phyloP scores from a whole-genome alignment of 352 stramenopile genomes.

The Paralagenidium karlingii region DNA sequence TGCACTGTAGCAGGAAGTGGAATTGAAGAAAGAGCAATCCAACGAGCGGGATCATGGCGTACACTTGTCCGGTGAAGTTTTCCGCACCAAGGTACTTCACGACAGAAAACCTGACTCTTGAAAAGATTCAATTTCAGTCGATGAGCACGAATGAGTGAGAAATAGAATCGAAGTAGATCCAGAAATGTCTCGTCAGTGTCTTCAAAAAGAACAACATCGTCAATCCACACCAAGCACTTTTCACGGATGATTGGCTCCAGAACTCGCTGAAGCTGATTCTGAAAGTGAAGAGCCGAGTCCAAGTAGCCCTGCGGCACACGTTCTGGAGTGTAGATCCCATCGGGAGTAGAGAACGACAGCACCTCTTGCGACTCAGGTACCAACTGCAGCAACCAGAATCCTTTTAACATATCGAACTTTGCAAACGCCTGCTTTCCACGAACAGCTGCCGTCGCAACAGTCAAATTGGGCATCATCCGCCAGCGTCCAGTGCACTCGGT shows the following conservation, averaged over 20 bases:
- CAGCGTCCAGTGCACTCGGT: too few species aligned
- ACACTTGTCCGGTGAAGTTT: neutral
- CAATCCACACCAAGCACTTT: conserved; percentile 11
- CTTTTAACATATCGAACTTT: conserved; percentile 1
- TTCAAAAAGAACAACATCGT: conserved; percentile 11
- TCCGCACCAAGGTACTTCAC: neutral
- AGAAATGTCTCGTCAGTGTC: conserved; percentile 2
- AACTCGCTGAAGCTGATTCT: conserved; percentile 5
- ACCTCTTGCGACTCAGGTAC: conserved; percentile 4
- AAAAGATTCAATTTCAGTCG: conserved; percentile 7
- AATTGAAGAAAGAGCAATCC: neutral
- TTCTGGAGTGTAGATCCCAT: conserved; percentile 4
- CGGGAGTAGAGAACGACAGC: conserved; percentile 5
- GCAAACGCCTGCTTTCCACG: neutral
- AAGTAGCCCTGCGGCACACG: conserved; percentile 2
- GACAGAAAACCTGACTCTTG: conserved; percentile 7
- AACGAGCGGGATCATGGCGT: neutral
- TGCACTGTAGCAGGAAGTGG: conserved; percentile 1
- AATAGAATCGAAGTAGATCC: conserved; percentile 3
- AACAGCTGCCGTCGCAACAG: neutral
- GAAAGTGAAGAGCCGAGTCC: conserved; percentile 4
- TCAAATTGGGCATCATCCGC: neutral
- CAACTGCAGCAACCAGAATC: conserved; percentile 7
- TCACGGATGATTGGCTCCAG: conserved; percentile 5
- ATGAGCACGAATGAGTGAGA: neutral